Evolutionary conservation across 2,329 filamentous ascomycete species (phyloP).

Genomic region (Septoria linicola): DNA sequence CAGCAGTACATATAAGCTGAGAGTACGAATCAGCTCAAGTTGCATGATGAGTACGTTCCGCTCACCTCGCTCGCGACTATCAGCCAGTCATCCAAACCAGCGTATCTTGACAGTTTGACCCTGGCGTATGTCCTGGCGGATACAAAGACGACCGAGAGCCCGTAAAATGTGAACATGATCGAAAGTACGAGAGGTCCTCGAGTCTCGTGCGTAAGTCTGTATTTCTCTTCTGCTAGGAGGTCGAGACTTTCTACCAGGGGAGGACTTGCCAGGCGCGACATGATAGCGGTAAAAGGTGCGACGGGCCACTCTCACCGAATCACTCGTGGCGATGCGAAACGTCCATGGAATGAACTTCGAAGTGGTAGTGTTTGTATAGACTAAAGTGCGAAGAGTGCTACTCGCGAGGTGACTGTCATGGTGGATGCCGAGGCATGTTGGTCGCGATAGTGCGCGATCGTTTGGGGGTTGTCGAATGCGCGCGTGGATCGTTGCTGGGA

Average conservation of each 20-base stretch:
- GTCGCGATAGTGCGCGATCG: too few relatives aligned
- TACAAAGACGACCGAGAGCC: constrained; percentile 13
- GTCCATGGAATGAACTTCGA: too few relatives aligned
- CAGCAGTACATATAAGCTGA: background rate
- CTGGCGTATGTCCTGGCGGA: constrained; percentile 8
- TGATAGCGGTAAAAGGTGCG: too few relatives aligned
- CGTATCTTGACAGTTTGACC: background rate
- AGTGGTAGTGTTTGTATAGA: too few relatives aligned
- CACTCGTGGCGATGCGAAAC: too few relatives aligned
- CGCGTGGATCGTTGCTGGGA: too few relatives aligned
- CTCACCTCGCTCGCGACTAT: constrained; percentile 16
- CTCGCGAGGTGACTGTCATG: too few relatives aligned
- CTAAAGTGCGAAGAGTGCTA: too few relatives aligned
- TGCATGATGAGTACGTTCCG: background rate
- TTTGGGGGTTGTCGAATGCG: too few relatives aligned
- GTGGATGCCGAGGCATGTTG: too few relatives aligned
- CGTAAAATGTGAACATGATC: constrained; percentile 17
- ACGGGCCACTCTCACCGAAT: too few relatives aligned
- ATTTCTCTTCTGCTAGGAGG: constrained; percentile 10
- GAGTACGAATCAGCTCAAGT: background rate
- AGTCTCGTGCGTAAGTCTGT: constrained; percentile 5
- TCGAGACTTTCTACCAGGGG: background rate
- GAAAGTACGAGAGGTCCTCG: constrained; percentile 12
- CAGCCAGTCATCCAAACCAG: constrained; percentile 15
- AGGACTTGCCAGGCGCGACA: constrained; percentile 1